Base-by-base conservation (phyloP, 768 basidiomycete genomes). In the Lactifluus echinatus region DNA sequence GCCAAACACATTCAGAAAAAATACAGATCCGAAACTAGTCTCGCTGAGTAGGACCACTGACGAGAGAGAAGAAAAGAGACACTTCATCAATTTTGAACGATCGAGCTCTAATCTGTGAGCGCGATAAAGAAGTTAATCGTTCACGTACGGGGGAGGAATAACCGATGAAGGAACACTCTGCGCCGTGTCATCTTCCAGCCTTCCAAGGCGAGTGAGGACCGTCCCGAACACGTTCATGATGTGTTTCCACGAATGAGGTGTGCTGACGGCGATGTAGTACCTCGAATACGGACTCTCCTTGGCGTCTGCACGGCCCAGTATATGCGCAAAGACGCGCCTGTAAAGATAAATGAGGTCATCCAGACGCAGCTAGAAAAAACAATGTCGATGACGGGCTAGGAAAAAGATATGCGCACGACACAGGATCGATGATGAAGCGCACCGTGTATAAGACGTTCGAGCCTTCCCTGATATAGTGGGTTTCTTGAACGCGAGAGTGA, bases 261-360 rank as follows among this genome's bases (percentile, higher is more conserved):
- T 47, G 37, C 45, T 52, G 8, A 19, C 31, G 4, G 21, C 56
- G 26, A 60, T 19, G 50, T 51, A 60, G 31, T 60, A 60, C 36
- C 56, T 50, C 24, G 56, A 50, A 37, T 60, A 56, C 23, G 59
- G 55, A 50, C 59, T 60, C 28, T 40, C 50, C 19, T 57, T 36
- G 21, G 49, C 36, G 14, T 46, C 49, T 10, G 2, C 39, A 2
- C 29, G n/a, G 11, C 43, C 47, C 26, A 50, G 11, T 12, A 50
- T 29, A 17, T 15, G 55, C n/a, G 14, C 49, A 50, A 60, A 57
- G 48, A 60, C 31, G n/a, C 50, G 43, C 21, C 33, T 14, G n/a
- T 37, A 60, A 29, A 57, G 47, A 12, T 40, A 28, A 26, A 57
- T 50, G 12, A 51, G 21, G 37, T 60, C 59, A 12, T 56, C 59